phyloP scores from a whole-genome alignment of 192 early-diverging fungal species.

The Irineochytrium annulatum region DNA sequence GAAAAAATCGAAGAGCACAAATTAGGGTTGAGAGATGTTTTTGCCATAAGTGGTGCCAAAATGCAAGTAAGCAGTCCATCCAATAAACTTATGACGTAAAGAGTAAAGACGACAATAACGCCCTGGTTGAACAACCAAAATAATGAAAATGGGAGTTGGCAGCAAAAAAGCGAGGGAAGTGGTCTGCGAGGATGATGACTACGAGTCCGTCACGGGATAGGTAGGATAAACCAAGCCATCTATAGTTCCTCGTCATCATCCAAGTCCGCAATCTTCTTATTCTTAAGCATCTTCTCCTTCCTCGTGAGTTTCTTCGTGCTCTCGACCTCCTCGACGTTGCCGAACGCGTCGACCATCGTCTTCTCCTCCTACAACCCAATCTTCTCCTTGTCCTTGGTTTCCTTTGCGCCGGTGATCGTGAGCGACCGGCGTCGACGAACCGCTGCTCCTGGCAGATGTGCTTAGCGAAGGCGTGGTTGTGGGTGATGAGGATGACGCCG shows the following conservation, averaged over 20 bases:
- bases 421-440: constrained; percentile 63
- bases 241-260: constrained; percentile 39
- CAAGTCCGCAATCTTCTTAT: constrained; percentile 38
- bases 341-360: constrained; percentile 64
- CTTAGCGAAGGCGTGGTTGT: constrained; percentile 76
- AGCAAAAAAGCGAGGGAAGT: no score
- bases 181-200: no score
- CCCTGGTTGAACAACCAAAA: no score
- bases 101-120: no score
- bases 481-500: constrained; percentile 78
- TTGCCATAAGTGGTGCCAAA: no score
- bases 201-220: no score
- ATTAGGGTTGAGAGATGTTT: no score
- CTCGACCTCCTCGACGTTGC: constrained; percentile 70
- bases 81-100: no score
- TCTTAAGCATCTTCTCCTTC: constrained; percentile 46
- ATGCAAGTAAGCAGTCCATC: no score
- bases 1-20: no score
- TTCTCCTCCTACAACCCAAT: constrained; percentile 42
- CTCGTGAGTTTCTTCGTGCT: constrained; percentile 54
- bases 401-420: constrained; percentile 33
- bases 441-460: constrained; percentile 68
- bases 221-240: no score
- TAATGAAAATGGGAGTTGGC: no score
- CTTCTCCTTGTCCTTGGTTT: constrained; percentile 40